phyloP scores from a whole-genome alignment of 345 rosid species.

The Conringia planisiliqua region DNA sequence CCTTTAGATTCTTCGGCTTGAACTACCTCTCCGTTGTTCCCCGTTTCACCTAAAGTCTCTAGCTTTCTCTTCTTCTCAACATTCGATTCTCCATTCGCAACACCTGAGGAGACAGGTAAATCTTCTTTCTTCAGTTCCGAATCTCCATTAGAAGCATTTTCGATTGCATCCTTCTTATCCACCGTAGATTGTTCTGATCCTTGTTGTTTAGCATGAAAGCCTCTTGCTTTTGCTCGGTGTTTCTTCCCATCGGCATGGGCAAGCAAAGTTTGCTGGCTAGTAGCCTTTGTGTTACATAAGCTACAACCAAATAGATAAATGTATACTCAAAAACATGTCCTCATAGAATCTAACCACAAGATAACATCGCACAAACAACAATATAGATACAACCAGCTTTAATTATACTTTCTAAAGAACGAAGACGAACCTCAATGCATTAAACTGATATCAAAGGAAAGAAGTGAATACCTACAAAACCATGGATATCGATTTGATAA shows the following conservation, averaged over 20 bases:
- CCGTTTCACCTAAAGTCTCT: conserved; percentile 34
- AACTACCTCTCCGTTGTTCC: conserved; percentile 38
- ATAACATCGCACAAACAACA: neutral
- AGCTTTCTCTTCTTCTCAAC: conserved; percentile 56
- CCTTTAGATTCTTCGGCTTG: conserved; percentile 32
- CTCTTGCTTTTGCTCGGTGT: conserved; percentile 75
- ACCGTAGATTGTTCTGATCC: conserved; percentile 38
- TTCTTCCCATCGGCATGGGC: conserved; percentile 96
- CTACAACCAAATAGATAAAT: conserved; percentile 36
- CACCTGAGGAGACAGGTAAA: conserved; percentile 19
- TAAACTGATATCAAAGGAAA: neutral
- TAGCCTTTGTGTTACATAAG: conserved; percentile 77
- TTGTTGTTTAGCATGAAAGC: conserved; percentile 57
- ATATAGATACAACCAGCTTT: neutral
- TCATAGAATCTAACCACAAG: neutral
- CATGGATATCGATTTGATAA: conserved; percentile 81
- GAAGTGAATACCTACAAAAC: conserved; percentile 77
- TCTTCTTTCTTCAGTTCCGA: conserved; percentile 36
- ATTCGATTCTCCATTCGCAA: conserved; percentile 35
- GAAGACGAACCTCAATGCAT: neutral
- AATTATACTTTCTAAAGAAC: neutral
- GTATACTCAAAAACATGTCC: neutral
- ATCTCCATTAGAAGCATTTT: conserved; percentile 33
- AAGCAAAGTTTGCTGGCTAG: conserved; percentile 79
- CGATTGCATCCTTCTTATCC: conserved; percentile 19